These are phyloP conservation scores for Endocalyx cinctus DNA, from an alignment of 2,329 filamentous ascomycete species.

Conservation along the genomic window DNA sequence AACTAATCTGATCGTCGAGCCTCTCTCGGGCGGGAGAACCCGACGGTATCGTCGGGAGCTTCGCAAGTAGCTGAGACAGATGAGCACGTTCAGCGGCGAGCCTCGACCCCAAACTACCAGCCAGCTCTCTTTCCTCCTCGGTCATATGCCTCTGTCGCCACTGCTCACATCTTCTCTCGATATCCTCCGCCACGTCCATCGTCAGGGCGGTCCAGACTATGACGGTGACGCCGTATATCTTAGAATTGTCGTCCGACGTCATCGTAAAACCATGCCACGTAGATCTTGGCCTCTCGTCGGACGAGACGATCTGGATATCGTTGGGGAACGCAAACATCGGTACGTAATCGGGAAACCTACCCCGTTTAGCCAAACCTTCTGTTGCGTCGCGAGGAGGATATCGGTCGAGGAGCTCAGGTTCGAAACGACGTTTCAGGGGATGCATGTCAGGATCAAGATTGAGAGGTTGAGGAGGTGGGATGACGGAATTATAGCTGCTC, in stretches of 20 bases:
- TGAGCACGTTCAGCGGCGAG: constrained; percentile 84
- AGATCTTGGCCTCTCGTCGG: constrained; percentile 87
- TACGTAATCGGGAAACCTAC: constrained; percentile 91
- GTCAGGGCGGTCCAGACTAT: constrained; percentile 91
- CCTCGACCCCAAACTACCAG: constrained; percentile 83
- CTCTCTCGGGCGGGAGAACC: constrained; percentile 76
- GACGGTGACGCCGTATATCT: constrained; percentile 85
- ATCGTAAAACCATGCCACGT: constrained; percentile 99
- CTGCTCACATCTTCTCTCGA: constrained; percentile 77
- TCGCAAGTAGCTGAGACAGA: constrained; percentile 79
- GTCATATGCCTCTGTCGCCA: constrained; percentile 87
- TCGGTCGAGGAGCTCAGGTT: constrained; percentile 90
- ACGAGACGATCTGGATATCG: constrained; percentile 93
- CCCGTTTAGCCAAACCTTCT: constrained; percentile 75
- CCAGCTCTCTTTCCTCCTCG: constrained; percentile 83
- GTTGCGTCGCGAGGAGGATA: constrained; percentile 81
- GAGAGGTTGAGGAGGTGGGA: constrained; percentile 86
- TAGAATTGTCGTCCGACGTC: constrained; percentile 89
- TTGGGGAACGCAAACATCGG: constrained; percentile 99
- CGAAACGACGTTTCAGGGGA: constrained; percentile 86
- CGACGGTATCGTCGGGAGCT: constrained; percentile 74
- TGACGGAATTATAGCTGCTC: constrained; percentile 98
- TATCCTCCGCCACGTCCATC: constrained; percentile 73
- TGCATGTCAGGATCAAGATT: constrained; percentile 91
- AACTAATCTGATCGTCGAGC: constrained; percentile 90